These are phyloP conservation scores for Globisporangium paddicum DNA, from an alignment of 352 stramenopile species.

Conservation along the genomic window DNA sequence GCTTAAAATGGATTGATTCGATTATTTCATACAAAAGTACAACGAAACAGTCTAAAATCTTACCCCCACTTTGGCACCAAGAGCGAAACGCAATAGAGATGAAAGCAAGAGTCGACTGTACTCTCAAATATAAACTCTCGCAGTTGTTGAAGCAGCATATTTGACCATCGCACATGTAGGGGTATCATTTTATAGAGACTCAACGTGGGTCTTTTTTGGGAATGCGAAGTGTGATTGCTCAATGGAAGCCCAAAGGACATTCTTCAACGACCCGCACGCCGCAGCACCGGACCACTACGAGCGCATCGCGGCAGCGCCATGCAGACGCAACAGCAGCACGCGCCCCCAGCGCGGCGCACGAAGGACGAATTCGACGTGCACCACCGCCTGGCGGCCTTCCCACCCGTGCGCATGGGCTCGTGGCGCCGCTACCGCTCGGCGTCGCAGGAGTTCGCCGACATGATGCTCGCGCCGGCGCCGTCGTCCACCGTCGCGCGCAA, in stretches of 20 bases:
- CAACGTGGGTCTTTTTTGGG: neutral
- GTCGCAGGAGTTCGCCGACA: constrained; percentile 56
- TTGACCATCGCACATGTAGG: neutral
- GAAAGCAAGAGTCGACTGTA: neutral
- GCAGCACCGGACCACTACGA: constrained; percentile 1
- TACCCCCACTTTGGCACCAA: neutral
- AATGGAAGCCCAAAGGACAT: neutral
- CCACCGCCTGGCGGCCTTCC: constrained; percentile 39
- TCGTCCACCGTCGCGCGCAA: constrained; percentile 28
- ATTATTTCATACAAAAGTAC: neutral
- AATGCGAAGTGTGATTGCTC: neutral
- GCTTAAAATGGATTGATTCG: too few relatives aligned
- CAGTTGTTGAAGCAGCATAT: neutral
- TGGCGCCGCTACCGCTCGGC: constrained; percentile 59
- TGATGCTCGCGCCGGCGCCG: constrained; percentile 35
- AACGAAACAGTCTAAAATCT: neutral
- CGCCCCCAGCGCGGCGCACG: neutral
- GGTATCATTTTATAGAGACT: neutral
- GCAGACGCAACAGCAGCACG: neutral
- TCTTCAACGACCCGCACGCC: neutral
- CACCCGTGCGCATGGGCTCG: constrained; percentile 55
- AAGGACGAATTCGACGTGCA: constrained; percentile 23
- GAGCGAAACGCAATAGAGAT: neutral
- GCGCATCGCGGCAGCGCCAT: neutral
- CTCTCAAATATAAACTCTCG: neutral